Percentiles rank a stretch among this genome's conserved stretches.
Conservation (phyloP, 2,329 filamentous ascomycete genomes). For the Aspergillus sp. region DNA sequence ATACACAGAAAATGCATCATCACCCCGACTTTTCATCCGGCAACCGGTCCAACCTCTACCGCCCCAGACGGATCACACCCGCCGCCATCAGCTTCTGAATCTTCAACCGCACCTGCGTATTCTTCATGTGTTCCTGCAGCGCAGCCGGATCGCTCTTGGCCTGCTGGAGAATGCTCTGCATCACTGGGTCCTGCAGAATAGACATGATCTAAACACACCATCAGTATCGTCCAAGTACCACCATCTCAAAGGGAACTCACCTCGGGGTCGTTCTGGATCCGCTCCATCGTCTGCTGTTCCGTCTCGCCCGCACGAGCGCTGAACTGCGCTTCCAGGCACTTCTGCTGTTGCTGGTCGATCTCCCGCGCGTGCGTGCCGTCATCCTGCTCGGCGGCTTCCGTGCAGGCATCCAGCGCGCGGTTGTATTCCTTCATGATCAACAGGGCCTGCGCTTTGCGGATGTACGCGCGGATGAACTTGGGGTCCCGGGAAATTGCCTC, state of each 20-base stretch:
- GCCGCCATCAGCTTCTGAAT: slow-evolving; percentile 93
- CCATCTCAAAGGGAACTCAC: slow-evolving; percentile 49
- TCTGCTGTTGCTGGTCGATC: slow-evolving; percentile 91
- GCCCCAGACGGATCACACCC: slow-evolving; percentile 80
- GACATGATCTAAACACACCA: slow-evolving; percentile 64
- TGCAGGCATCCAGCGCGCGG: slow-evolving; percentile 86
- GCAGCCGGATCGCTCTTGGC: slow-evolving; percentile 90
- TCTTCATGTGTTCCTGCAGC: slow-evolving; percentile 96
- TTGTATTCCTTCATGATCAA: slow-evolving; percentile 98
- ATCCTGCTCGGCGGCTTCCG: slow-evolving; percentile 76
- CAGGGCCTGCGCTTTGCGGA: slow-evolving; percentile 92
- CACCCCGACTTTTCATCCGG: slow-evolving; percentile 12
- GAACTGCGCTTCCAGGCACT: slow-evolving; percentile 88
- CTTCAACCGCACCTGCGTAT: slow-evolving; percentile 78
- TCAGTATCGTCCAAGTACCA: slow-evolving; percentile 28
- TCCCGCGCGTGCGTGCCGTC: slow-evolving; percentile 80
- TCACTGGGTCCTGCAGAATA: slow-evolving; percentile 93
- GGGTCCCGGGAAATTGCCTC: slow-evolving; percentile 85
- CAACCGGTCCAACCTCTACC: slow-evolving; percentile 31
- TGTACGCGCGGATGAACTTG: slow-evolving; percentile 91
- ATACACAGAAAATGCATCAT: background rate
- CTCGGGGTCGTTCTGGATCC: slow-evolving; percentile 87
- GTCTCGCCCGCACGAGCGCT: slow-evolving; percentile 88
- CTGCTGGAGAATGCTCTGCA: slow-evolving; percentile 96
- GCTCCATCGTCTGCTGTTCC: slow-evolving; percentile 90